These are phyloP conservation scores for Verticillium zaregamsianum DNA, from an alignment of 2,329 filamentous ascomycete genomes.

Conservation along the genomic window DNA sequence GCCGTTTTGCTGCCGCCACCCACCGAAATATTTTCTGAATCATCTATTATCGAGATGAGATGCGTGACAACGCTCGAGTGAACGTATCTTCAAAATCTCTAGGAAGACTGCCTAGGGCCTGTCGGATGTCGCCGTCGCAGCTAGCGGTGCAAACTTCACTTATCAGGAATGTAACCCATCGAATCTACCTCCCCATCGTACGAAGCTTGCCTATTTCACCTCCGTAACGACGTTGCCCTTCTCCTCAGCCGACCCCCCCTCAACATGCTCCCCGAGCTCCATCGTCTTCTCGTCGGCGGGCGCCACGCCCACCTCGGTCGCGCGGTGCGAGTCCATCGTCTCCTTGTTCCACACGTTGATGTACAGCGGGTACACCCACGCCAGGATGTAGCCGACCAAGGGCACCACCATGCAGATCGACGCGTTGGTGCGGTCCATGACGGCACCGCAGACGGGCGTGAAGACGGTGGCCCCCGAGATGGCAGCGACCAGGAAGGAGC, in stretches of 20 bases:
- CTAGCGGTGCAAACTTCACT: no score
- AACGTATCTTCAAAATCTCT: no score
- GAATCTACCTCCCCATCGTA: no score
- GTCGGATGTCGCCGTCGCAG: no score
- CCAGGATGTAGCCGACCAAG: slow-evolving; percentile 40
- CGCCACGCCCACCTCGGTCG: slow-evolving; percentile 6
- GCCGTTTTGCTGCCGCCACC: no score
- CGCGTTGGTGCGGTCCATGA: slow-evolving; percentile 35
- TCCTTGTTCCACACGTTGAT: slow-evolving; percentile 8
- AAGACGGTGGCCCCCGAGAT: slow-evolving; percentile 51
- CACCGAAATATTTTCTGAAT: no score
- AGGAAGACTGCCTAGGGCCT: no score
- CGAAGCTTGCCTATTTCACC: not conserved
- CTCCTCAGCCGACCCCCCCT: not conserved
- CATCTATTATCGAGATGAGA: no score
- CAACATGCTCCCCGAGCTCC: not conserved
- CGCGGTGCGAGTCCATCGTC: slow-evolving; percentile 9
- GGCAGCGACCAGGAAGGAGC: slow-evolving; percentile 48
- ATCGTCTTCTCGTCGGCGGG: not conserved
- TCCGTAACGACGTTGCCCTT: not conserved
- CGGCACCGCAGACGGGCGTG: slow-evolving; percentile 46
- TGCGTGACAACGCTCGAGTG: no score
- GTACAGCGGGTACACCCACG: slow-evolving; percentile 15
- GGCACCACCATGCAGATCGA: slow-evolving; percentile 42
- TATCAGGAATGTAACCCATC: no score